Conservation (phyloP, 139 green algal genomes). For the Chlamydomonas sphaeroides region DNA sequence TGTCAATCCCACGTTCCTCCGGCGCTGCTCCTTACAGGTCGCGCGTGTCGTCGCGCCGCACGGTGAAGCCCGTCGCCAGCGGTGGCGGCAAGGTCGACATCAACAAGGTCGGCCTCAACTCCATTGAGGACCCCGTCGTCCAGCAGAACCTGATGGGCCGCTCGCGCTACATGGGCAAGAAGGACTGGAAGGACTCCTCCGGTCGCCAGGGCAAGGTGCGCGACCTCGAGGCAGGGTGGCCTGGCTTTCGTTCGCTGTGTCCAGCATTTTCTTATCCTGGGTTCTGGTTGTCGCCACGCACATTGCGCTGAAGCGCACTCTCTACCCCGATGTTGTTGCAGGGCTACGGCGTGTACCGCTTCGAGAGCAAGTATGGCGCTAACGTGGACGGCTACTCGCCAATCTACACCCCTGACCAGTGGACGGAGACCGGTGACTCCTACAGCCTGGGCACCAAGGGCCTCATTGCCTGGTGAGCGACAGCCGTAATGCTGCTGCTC, state of each 20-base stretch:
- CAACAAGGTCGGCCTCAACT: slow-evolving; percentile 86
- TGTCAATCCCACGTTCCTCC: not conserved
- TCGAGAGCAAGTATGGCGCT: slow-evolving; percentile 91
- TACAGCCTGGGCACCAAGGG: slow-evolving; percentile 93
- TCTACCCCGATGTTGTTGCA: slow-evolving; percentile 36
- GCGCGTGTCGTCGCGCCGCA: slow-evolving; percentile 45
- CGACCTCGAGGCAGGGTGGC: too few relatives aligned
- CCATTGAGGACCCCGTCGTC: slow-evolving; percentile 76
- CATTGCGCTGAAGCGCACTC: too few relatives aligned
- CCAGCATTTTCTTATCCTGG: too few relatives aligned
- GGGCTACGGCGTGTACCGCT: slow-evolving; percentile 92
- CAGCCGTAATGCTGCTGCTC: too few relatives aligned
- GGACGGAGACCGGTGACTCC: slow-evolving; percentile 80
- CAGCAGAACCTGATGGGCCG: slow-evolving; percentile 87
- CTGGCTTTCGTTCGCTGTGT: too few relatives aligned
- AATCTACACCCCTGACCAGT: slow-evolving; percentile 97
- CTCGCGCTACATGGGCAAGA: slow-evolving; percentile 79
- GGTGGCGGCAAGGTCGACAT: slow-evolving; percentile 83
- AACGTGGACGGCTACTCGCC: slow-evolving; percentile 97
- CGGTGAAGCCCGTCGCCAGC: slow-evolving; percentile 47
- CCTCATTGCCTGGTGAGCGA: slow-evolving; percentile 88
- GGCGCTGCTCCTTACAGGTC: not conserved
- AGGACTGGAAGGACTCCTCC: slow-evolving; percentile 87
- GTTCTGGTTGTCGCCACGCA: too few relatives aligned
- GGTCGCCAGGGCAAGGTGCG: slow-evolving; percentile 87